A percentile compares a stretch with the other conserved stretches of the same genome.
phyloP scores from a whole-genome alignment of 169 alveolate species.

The Perkinsus marinus region DNA sequence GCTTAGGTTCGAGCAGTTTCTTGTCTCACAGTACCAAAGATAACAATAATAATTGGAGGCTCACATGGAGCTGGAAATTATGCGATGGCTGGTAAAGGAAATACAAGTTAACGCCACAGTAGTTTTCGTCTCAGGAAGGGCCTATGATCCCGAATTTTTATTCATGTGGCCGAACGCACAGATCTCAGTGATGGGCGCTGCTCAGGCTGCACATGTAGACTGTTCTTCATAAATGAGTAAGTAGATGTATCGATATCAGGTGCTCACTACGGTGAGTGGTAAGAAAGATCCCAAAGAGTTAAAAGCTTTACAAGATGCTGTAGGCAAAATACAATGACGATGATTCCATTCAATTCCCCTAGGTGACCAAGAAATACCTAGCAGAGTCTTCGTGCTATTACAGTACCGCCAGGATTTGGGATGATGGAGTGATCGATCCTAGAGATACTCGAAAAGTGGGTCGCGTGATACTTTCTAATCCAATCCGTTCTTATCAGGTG shows the following conservation, averaged over 20 bases:
- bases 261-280: not conserved
- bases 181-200: slow-evolving; percentile 68
- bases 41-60: slow-evolving; percentile 48
- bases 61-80: slow-evolving; percentile 63
- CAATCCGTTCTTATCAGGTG: not conserved
- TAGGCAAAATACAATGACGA: not conserved
- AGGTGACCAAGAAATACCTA: slow-evolving; percentile 31
- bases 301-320: not conserved
- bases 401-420: slow-evolving; percentile 63
- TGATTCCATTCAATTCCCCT: not conserved
- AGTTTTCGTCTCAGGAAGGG: slow-evolving; percentile 46
- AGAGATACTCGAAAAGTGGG: slow-evolving; percentile 35
- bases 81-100: slow-evolving; percentile 54
- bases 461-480: not conserved
- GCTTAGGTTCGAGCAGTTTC: slow-evolving; percentile 25
- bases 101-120: not conserved
- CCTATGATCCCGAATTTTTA: slow-evolving; percentile 61
- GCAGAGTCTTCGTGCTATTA: slow-evolving; percentile 45
- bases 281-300: not conserved
- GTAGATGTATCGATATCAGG: not conserved
- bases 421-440: slow-evolving; percentile 62
- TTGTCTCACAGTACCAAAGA: slow-evolving; percentile 59
- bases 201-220: slow-evolving; percentile 39
- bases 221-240: not conserved
- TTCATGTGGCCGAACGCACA: slow-evolving; percentile 61